These are phyloP conservation scores for Exophiala spinifera DNA, from an alignment of 2,329 filamentous ascomycete genomes.

Conservation along the genomic window DNA sequence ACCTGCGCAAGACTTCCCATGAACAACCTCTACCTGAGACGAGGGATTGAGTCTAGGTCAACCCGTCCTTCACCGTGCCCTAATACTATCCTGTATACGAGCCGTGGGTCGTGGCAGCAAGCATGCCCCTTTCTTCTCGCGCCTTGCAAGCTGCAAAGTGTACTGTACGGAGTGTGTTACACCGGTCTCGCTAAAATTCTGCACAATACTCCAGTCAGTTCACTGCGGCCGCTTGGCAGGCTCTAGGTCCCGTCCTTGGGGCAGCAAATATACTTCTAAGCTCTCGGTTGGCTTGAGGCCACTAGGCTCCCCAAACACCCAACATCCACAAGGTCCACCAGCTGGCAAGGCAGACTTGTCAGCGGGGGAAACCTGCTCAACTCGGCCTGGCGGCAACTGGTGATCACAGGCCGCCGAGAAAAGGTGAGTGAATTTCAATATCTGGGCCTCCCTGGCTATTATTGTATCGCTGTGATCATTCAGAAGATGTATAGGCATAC, in stretches of 20 bases:
- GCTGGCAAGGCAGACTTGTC: not conserved
- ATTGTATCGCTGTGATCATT: no score
- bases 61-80: not conserved
- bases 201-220: not conserved
- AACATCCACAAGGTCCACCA: not conserved
- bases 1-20: not conserved
- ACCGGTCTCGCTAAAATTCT: not conserved
- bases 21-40: slow-evolving; percentile 1
- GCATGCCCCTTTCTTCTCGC: not conserved
- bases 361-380: not conserved
- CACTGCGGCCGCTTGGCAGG: not conserved
- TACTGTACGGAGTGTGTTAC: not conserved
- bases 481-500: no score
- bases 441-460: no score
- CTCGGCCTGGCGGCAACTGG: not conserved
- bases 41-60: not conserved
- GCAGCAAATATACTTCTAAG: not conserved
- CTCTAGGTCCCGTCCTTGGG: not conserved
- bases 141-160: no score
- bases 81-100: not conserved
- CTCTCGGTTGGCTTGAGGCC: not conserved
- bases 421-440: no score
- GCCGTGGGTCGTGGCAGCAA: no score
- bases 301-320: no score
- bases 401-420: no score